These are phyloP conservation scores for Amanita rimosa DNA, from an alignment of 768 basidiomycete species.

Conservation along the genomic window DNA sequence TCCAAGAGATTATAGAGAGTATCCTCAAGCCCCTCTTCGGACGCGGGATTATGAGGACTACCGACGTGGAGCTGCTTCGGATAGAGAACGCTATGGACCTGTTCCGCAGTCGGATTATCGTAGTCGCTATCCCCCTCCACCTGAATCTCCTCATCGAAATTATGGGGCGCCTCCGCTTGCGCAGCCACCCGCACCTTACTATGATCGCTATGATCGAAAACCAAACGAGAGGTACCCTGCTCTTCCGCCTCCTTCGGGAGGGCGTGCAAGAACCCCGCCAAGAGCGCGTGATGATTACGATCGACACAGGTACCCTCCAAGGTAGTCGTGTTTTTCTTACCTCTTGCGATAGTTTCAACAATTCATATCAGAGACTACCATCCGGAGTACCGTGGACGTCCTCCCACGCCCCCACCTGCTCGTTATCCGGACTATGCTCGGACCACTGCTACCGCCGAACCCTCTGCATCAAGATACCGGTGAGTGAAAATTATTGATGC, in stretches of 20 bases:
- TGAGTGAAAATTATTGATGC: constrained; percentile 12
- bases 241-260: constrained; percentile 35
- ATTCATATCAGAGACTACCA: constrained; percentile 36
- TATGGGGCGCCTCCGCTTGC: constrained; percentile 40
- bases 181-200: constrained; percentile 35
- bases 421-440: constrained; percentile 45
- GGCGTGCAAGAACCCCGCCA: constrained; percentile 48
- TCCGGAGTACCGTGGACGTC: constrained; percentile 43
- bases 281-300: constrained; percentile 57
- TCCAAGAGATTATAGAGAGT: constrained; percentile 60
- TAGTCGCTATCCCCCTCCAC: constrained; percentile 45
- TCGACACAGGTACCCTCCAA: constrained; percentile 28
- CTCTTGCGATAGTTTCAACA: neutral
- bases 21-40: constrained; percentile 38
- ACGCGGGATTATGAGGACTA: constrained; percentile 67
- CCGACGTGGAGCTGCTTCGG: constrained; percentile 34
- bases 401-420: constrained; percentile 39
- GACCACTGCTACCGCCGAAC: constrained; percentile 24
- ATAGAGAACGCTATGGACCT: constrained; percentile 42
- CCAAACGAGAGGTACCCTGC: constrained; percentile 38
- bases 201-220: constrained; percentile 55
- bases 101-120: constrained; percentile 42
- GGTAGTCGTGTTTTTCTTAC: constrained; percentile 28
- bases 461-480: constrained; percentile 36
- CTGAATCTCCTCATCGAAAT: constrained; percentile 40